These are phyloP conservation scores for Vitis rupestris DNA, from an alignment of 164 flowering plant species.

Conservation along the genomic window DNA sequence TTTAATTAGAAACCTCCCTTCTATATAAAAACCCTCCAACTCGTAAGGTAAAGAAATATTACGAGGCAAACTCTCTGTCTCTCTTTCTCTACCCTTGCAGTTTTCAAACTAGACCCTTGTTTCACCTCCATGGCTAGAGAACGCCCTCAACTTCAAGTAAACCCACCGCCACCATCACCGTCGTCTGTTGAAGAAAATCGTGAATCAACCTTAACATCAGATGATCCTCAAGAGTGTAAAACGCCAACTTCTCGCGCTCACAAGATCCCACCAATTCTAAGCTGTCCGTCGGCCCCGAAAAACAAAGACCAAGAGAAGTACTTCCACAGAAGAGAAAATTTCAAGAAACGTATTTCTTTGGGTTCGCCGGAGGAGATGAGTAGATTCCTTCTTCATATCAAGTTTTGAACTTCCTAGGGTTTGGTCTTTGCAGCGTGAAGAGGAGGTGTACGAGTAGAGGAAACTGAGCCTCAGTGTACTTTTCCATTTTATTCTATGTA, in stretches of 20 bases:
- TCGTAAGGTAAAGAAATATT: no score
- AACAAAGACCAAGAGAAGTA: no score
- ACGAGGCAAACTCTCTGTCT: background rate
- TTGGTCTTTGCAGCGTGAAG: conserved; percentile 2
- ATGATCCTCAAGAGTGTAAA: no score
- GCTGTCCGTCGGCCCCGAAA: no score
- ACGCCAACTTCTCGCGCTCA: no score
- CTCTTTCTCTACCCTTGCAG: background rate
- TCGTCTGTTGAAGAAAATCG: background rate
- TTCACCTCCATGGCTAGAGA: conserved; percentile 9
- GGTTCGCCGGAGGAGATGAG: conserved; percentile 22
- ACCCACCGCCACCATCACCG: background rate
- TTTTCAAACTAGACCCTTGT: background rate
- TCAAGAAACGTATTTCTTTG: conserved; percentile 34
- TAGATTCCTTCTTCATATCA: conserved; percentile 30
- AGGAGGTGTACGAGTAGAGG: background rate
- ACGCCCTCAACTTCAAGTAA: background rate
- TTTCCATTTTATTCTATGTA: no score
- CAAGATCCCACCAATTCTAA: no score
- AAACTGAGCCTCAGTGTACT: no score
- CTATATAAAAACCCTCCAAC: no score
- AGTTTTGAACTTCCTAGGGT: background rate
- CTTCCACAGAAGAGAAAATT: conserved; percentile 30
- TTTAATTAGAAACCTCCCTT: no score
- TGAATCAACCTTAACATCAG: background rate